phyloP scores from a whole-genome alignment of 2,329 filamentous ascomycete genomes.

The Colletotrichum euphorbiae region DNA sequence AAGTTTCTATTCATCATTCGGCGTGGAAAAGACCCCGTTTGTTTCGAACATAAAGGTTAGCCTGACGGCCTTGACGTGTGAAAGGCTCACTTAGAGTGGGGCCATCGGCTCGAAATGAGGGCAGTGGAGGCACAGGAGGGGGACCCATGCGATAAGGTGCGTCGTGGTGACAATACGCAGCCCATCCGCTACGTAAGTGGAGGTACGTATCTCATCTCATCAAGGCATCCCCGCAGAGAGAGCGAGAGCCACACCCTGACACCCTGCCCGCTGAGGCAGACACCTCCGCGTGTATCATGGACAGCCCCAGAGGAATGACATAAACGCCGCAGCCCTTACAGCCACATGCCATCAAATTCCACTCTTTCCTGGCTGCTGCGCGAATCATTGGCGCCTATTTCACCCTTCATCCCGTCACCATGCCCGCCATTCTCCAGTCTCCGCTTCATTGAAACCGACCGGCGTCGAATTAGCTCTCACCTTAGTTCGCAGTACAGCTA shows the following conservation, averaged over 20 bases:
- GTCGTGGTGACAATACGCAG: conserved; percentile 20
- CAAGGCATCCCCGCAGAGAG: neutral
- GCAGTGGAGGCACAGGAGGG: conserved; percentile 19
- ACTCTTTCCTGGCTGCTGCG: conserved; percentile 18
- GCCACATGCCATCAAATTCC: conserved; percentile 39
- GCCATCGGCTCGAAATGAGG: conserved; percentile 28
- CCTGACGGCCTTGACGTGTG: conserved; percentile 38
- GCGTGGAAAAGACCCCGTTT: too few species aligned
- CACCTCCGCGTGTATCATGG: conserved; percentile 11
- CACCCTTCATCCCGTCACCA: conserved; percentile 28
- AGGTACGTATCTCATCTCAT: neutral
- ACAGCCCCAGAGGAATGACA: conserved; percentile 33
- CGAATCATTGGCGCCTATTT: conserved; percentile 23
- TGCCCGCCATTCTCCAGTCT: conserved; percentile 30
- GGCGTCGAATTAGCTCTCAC: conserved; percentile 33
- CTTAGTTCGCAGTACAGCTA: conserved; percentile 16
- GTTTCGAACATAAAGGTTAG: too few species aligned
- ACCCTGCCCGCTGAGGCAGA: neutral
- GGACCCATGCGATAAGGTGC: conserved; percentile 30
- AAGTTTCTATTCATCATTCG: too few species aligned
- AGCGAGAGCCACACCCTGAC: neutral
- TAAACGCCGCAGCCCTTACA: conserved; percentile 34
- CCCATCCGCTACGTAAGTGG: neutral
- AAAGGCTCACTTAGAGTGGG: conserved; percentile 37
- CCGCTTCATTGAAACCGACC: conserved; percentile 38